phyloP scores from a whole-genome alignment of 2,329 filamentous ascomycete species.

The Fusarium odoratissimum region DNA sequence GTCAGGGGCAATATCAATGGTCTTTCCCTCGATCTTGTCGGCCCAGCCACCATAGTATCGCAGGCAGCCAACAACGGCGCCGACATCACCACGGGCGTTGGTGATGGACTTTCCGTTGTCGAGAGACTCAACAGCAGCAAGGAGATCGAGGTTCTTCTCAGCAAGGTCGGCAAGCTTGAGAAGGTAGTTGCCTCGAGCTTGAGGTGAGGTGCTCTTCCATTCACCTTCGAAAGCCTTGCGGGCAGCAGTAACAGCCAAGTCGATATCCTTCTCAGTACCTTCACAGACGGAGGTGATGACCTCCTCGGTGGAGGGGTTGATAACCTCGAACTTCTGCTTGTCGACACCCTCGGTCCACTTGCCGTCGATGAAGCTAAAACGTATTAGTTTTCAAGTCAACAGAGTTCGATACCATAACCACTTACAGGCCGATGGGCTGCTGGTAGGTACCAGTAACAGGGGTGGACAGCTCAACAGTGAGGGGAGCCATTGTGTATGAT shows the following conservation, averaged over 20 bases:
- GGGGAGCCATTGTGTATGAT: constrained; percentile 42
- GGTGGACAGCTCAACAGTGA: constrained; percentile 74
- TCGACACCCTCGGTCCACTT: constrained; percentile 84
- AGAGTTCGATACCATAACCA: constrained; percentile 19
- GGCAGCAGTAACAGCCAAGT: constrained; percentile 84
- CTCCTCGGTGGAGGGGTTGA: constrained; percentile 88
- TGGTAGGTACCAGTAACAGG: constrained; percentile 70
- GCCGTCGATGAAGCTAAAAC: constrained; percentile 85
- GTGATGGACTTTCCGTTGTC: constrained; percentile 88
- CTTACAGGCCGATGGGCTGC: constrained; percentile 72
- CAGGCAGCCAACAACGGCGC: constrained; percentile 74
- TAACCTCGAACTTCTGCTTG: constrained; percentile 90
- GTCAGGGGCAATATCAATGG: constrained; percentile 80
- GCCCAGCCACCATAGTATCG: constrained; percentile 85
- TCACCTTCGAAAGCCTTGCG: constrained; percentile 84
- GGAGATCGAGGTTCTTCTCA: constrained; percentile 80
- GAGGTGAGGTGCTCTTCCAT: constrained; percentile 76
- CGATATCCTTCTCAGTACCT: constrained; percentile 87
- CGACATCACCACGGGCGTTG: constrained; percentile 81
- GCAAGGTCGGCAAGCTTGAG: constrained; percentile 82
- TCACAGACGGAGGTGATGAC: constrained; percentile 86
- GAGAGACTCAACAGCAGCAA: constrained; percentile 86
- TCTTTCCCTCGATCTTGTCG: constrained; percentile 91
- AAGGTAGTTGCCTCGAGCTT: constrained; percentile 76
- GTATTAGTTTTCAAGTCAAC: constrained; percentile 35